Evolutionary conservation across 2,329 filamentous ascomycete genomes (phyloP), one percentile per base, ranked within the genome.

Genomic region (Neurospora sp.): DNA sequence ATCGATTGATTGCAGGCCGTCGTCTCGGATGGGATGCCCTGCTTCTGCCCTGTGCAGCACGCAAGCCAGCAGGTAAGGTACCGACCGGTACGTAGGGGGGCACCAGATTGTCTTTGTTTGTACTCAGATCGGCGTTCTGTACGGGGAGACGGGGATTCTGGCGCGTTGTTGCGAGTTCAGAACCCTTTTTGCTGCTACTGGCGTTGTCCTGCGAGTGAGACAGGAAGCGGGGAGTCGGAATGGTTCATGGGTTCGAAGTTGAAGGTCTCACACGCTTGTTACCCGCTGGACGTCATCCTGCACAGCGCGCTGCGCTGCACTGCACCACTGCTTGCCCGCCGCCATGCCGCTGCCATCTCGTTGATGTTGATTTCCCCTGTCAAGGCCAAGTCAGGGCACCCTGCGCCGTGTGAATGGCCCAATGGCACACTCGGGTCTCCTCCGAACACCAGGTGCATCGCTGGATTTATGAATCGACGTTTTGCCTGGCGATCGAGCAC

Each of bases 401-500:
- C 23, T 68, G 33, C 66, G 28, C 37, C 71, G 67, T 36, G 33
- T 67, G 17, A 43, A 43, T 46, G 66, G 66, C 39, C 38, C 37
- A 46, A 37, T 33, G 43, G 2, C 15, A 28, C 15, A 33, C 33
- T 3, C 11, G 15, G 28, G 33, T 65, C 41, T 40, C 17, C 41
- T 40, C 17, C 38, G 46, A 41, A 15, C 52, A 3, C 52, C 23
- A 62, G 23, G 28, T 15, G 52, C 19, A 28, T 57, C 43, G 67
- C 65, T 36, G 43, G 68, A 33, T 62, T 67, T 46, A 69, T 66
- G 52, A 70, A 76, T 77, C 75, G 75, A 73, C 69, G 66, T 70
- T 75, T 75, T 74, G 73, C 69, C 69, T 69, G 67, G 71, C 66
- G 70, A 77, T 77, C 75, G 75, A 74, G 37, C 40, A 43, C 36